phyloP scores from a whole-genome alignment of 805 yeast species.

The Debaryomyces hansenii region DNA sequence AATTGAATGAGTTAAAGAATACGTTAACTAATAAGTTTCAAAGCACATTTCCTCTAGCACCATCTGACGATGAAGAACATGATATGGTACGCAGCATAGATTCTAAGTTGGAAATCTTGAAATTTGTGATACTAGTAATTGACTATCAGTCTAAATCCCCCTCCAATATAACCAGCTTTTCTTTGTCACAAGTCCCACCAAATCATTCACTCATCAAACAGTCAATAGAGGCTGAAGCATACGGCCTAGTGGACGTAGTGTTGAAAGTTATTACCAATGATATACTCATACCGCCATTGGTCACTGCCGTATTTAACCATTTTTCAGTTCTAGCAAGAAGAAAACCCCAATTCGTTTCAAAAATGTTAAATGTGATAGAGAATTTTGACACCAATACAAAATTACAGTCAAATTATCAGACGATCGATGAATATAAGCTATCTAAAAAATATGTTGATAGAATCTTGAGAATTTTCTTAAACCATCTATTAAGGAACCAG shows the following conservation, averaged over 20 bases:
- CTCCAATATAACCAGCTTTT: constrained; percentile 34
- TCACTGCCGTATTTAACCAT: constrained; percentile 69
- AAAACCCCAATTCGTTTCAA: constrained; percentile 60
- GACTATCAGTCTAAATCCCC: constrained; percentile 49
- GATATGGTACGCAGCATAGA: constrained; percentile 54
- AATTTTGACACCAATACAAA: constrained; percentile 60
- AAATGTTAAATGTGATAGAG: constrained; percentile 59
- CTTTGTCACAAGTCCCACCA: constrained; percentile 49
- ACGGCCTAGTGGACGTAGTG: constrained; percentile 64
- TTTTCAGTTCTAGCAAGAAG: constrained; percentile 61
- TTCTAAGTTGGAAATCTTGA: constrained; percentile 66
- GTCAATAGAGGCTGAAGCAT: constrained; percentile 65
- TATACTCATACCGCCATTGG: constrained; percentile 51
- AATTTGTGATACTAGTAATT: constrained; percentile 55
- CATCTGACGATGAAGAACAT: constrained; percentile 48
- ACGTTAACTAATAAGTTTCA: constrained; percentile 63
- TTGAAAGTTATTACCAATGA: constrained; percentile 57
- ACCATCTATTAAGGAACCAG: constrained; percentile 36
- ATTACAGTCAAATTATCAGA: constrained; percentile 49
- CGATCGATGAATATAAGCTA: constrained; percentile 50
- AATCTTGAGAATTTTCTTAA: constrained; percentile 45
- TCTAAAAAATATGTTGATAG: constrained; percentile 65
- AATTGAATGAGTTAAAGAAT: constrained; percentile 54
- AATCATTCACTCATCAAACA: constrained; percentile 67
- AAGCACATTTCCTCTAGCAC: constrained; percentile 51